phyloP scores from a whole-genome alignment of 2,329 filamentous ascomycete genomes.

The Emmonsiellopsis sp. region DNA sequence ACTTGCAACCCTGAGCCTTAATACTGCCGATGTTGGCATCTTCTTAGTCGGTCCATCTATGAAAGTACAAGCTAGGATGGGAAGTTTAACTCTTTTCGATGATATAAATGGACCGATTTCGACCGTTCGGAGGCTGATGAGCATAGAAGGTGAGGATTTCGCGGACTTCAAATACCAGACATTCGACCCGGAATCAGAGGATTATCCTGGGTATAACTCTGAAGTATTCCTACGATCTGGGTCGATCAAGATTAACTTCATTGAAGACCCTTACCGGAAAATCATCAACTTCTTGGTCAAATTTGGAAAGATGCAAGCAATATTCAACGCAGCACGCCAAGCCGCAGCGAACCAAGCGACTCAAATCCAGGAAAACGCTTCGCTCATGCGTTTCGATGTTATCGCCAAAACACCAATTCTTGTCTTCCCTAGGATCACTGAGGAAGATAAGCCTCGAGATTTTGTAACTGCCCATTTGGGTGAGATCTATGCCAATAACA shows the following conservation, averaged over 20 bases:
- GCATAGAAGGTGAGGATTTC: conserved; percentile 89
- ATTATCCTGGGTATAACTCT: conserved; percentile 90
- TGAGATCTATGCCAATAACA: conserved; percentile 95
- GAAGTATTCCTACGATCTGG: conserved; percentile 84
- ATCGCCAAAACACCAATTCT: conserved; percentile 92
- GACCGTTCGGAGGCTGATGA: conserved; percentile 74
- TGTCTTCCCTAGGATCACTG: conserved; percentile 75
- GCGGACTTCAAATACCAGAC: conserved; percentile 98
- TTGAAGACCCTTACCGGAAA: conserved; percentile 95
- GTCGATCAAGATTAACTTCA: conserved; percentile 92
- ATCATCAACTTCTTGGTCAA: conserved; percentile 98
- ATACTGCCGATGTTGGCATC: conserved; percentile 82
- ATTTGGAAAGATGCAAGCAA: conserved; percentile 98
- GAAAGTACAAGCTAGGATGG: conserved; percentile 76
- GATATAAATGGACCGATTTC: conserved; percentile 86
- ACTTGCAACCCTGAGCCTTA: conserved; percentile 83
- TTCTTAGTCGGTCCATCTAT: conserved; percentile 80
- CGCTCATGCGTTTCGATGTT: conserved; percentile 88
- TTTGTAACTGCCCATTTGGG: conserved; percentile 86
- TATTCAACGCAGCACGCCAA: conserved; percentile 93
- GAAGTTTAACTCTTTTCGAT: conserved; percentile 80
- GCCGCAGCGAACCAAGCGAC: conserved; percentile 89
- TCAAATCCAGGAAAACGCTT: conserved; percentile 82
- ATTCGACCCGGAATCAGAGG: conserved; percentile 65
- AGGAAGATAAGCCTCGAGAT: conserved; percentile 64